These are phyloP conservation scores for Elsinoe perseae DNA, from an alignment of 2,329 filamentous ascomycete genomes.

Conservation along the genomic window DNA sequence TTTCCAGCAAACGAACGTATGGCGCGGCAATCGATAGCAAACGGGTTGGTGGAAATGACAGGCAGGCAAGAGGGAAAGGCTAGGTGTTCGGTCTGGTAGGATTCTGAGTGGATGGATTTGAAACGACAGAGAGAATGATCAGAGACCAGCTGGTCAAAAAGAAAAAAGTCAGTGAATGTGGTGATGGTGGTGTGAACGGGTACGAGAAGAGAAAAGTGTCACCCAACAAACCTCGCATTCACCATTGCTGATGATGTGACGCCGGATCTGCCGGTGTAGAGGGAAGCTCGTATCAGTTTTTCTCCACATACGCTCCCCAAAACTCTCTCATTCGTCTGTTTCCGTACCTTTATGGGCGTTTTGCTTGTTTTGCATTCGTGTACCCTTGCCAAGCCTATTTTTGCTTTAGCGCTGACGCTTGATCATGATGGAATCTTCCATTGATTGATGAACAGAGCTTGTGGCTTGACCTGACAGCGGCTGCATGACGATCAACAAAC, in stretches of 20 bases:
- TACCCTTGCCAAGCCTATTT: constrained; percentile 10
- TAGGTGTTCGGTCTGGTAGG: constrained; percentile 12
- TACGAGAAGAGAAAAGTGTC: constrained; percentile 9
- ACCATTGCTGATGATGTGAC: not conserved
- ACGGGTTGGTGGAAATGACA: constrained; percentile 14
- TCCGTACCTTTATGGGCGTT: not conserved
- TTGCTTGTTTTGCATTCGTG: constrained; percentile 11
- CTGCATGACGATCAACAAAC: not conserved
- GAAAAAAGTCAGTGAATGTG: not conserved
- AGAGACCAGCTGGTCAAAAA: constrained; percentile 3
- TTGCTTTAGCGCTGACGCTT: constrained; percentile 10
- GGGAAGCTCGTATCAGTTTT: not conserved
- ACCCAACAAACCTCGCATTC: not conserved
- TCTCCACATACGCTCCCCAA: not conserved
- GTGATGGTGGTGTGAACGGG: constrained; percentile 10
- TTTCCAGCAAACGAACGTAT: constrained; percentile 7
- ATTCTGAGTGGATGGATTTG: not conserved
- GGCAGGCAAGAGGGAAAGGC: constrained; percentile 1
- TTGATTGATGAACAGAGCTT: too few relatives aligned
- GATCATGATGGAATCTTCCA: not conserved
- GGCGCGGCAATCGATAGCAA: constrained; percentile 7
- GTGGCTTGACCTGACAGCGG: constrained; percentile 13
- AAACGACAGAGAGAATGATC: not conserved
- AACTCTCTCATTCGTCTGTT: not conserved
- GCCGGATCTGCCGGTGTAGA: not conserved